Evolutionary conservation across 345 rosid genomes (phyloP).

Genomic region (Citrus sinensis): DVS_A1.0 CM039163.1:49007001-49007500

Average conservation of each 20-base stretch:
- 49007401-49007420: no score
- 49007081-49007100: conserved; percentile 53
- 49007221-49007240: conserved; percentile 97
- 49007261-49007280: not conserved
- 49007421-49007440: not conserved
- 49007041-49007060: conserved; percentile 22
- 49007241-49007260: conserved; percentile 21
- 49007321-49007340: not conserved
- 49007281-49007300: not conserved
- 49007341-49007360: not conserved
- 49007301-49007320: not conserved
- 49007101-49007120: conserved; percentile 70
- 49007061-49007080: conserved; percentile 22
- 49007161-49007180: conserved; percentile 93
- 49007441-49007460: not conserved
- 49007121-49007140: conserved; percentile 77
- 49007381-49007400: not conserved
- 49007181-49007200: conserved; percentile 80
- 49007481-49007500: not conserved
- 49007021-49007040: conserved; percentile 9
- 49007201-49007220: conserved; percentile 98
- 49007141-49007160: conserved; percentile 90
- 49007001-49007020: conserved; percentile 21
- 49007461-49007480: not conserved
- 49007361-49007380: not conserved